Evolutionary conservation across 768 basidiomycete genomes (phyloP).

Genomic region (Mycena haematopus): DNA sequence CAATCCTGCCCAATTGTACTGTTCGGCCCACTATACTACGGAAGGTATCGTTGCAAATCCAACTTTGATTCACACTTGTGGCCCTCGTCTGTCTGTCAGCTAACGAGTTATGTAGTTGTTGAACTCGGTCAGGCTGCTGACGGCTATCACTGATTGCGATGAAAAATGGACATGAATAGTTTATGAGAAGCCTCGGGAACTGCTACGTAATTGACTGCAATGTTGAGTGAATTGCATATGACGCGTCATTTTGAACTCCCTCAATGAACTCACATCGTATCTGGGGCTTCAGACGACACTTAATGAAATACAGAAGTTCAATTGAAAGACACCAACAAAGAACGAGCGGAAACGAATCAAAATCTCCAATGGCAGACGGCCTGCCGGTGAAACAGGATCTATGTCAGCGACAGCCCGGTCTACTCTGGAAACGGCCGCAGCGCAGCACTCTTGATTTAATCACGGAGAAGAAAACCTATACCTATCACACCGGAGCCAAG

Average conservation of each 20-base stretch:
- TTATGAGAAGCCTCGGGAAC: background rate
- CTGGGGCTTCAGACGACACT: background rate
- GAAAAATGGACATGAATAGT: slow-evolving; percentile 11
- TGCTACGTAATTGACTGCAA: no score
- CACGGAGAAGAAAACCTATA: background rate
- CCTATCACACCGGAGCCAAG: slow-evolving; percentile 23
- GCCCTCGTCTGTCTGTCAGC: background rate
- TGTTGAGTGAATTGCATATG: background rate
- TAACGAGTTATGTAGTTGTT: background rate
- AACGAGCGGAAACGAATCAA: background rate
- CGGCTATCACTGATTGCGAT: slow-evolving; percentile 21
- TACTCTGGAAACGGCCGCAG: no score
- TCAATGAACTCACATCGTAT: background rate
- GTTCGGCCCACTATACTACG: background rate
- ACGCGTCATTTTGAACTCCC: background rate
- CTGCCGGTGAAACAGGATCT: slow-evolving; percentile 6
- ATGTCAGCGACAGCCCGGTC: slow-evolving; percentile 12
- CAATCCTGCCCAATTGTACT: no score
- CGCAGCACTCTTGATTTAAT: background rate
- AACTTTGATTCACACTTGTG: background rate
- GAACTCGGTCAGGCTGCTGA: background rate
- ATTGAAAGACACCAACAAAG: no score
- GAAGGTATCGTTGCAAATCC: background rate
- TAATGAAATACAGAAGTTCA: background rate
- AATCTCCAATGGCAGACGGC: background rate